Evolutionary conservation across 306 rosid genomes (phyloP).

Genomic region (Rosa persica): DNA sequence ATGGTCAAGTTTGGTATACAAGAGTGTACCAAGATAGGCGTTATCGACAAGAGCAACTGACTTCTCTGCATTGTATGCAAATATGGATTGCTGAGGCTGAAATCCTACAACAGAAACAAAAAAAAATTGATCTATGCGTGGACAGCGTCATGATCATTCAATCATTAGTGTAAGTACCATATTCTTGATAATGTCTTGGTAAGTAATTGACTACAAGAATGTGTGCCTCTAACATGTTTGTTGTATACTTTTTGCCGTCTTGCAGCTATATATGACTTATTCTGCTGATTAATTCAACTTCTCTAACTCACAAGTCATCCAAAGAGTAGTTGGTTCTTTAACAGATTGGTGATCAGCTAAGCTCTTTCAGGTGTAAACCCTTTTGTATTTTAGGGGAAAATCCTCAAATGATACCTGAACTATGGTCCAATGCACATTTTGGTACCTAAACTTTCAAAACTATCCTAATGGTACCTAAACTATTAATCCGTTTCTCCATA

Average conservation of each 20-base stretch:
- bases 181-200: neutral
- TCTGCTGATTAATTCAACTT: neutral
- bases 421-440: no score
- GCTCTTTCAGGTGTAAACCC: neutral
- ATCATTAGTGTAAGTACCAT: neutral
- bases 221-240: neutral
- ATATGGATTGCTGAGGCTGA: neutral
- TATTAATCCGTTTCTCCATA: no score
- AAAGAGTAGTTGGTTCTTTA: neutral
- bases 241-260: neutral
- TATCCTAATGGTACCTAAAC: no score
- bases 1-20: neutral
- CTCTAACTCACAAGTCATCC: neutral
- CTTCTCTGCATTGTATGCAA: neutral
- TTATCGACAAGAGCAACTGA: neutral
- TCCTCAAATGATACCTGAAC: no score
- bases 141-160: neutral
- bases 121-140: neutral
- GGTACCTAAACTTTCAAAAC: no score
- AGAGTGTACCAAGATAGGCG: neutral
- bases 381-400: no score
- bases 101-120: neutral
- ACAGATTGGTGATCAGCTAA: neutral
- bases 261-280: neutral
- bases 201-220: neutral